Conservation (phyloP, 2,329 filamentous ascomycete genomes). For the Cryphonectria naterciae region DNA sequence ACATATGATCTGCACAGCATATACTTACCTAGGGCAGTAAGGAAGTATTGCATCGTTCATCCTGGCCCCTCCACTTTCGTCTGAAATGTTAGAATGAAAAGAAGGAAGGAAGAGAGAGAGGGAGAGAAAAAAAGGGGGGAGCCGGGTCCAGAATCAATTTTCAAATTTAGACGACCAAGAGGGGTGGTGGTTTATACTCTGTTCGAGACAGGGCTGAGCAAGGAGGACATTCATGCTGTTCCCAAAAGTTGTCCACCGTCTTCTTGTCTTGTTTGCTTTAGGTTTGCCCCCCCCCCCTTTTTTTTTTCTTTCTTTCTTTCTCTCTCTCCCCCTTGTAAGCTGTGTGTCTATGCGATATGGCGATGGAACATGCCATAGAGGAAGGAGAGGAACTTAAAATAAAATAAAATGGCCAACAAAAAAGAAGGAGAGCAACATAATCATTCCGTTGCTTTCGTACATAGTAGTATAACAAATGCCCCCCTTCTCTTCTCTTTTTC, state of each 20-base stretch:
- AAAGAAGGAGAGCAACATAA: not conserved
- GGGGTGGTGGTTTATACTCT: not conserved
- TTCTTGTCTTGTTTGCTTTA: not conserved
- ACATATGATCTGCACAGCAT: not conserved
- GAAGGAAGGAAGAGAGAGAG: no score
- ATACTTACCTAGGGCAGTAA: not conserved
- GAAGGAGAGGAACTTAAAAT: no score
- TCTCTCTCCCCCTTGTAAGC: no score
- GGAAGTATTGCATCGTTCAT: not conserved
- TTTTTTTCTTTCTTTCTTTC: no score
- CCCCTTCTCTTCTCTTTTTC: no score
- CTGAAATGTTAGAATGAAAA: not conserved
- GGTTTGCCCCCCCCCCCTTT: no score
- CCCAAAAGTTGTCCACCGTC: not conserved
- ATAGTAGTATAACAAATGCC: no score
- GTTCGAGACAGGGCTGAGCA: slow-evolving; percentile 1
- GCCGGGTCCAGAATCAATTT: not conserved
- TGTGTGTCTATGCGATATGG: no score
- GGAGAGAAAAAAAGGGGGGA: no score
- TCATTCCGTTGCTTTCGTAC: not conserved
- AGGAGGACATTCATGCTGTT: not conserved
- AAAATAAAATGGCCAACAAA: not conserved
- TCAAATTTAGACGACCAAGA: not conserved
- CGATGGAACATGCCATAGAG: no score
- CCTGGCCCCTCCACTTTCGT: not conserved